Evolutionary conservation across 768 basidiomycete genomes (phyloP).

Genomic region (Serendipita sp.): DNA sequence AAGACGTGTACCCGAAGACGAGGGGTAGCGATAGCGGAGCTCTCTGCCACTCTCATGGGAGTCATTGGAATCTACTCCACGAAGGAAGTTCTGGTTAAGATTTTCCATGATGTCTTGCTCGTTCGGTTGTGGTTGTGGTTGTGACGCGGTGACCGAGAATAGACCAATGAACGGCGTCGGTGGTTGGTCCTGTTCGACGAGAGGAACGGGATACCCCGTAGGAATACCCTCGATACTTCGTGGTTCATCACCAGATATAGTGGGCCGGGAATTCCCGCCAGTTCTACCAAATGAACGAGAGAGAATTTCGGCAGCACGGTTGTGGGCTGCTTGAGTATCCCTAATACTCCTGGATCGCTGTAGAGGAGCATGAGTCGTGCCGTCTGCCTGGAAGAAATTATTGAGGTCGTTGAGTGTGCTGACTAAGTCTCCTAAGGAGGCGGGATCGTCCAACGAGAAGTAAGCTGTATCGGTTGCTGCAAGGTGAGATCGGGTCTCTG

Average conservation of each 20-base stretch:
- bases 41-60: not conserved
- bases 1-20: not conserved
- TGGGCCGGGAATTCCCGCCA: not conserved
- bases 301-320: conserved; percentile 12
- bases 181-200: conserved; percentile 4
- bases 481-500: conserved; percentile 24
- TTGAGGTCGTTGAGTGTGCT: conserved; percentile 21
- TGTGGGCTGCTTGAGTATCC: conserved; percentile 9
- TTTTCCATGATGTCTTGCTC: not conserved
- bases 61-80: not conserved
- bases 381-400: conserved; percentile 22
- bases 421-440: conserved; percentile 43
- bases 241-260: not conserved
- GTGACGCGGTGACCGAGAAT: conserved; percentile 4
- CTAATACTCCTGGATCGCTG: conserved; percentile 4
- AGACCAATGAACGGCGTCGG: conserved; percentile 11
- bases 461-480: conserved; percentile 23
- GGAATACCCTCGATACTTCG: not conserved
- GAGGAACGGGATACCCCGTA: not conserved
- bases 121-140: not conserved
- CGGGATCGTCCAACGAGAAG: conserved; percentile 25
- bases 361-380: conserved; percentile 5
- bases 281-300: conserved; percentile 12
- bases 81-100: not conserved
- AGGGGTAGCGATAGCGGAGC: not conserved